Conservation (phyloP, 2,329 filamentous ascomycete species). For the Botrytis pseudocinerea region DNA sequence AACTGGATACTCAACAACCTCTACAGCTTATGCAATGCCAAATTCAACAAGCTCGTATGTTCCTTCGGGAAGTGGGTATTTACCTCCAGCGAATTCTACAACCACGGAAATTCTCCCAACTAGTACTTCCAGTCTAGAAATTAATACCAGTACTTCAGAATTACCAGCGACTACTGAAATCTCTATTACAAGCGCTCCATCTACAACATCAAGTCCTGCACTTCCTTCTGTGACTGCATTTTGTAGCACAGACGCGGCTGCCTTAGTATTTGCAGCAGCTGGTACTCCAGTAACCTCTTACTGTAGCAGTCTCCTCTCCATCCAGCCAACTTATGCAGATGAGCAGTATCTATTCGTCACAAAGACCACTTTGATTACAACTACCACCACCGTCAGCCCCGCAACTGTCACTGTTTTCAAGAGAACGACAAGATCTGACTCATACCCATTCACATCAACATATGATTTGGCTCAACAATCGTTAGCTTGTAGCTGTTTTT, state of each 20-base stretch:
- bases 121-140: not conserved
- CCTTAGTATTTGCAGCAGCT: not conserved
- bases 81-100: not conserved
- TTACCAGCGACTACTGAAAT: not conserved
- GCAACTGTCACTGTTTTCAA: not conserved
- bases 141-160: not conserved
- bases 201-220: not conserved
- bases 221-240: not conserved
- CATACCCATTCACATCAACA: constrained; percentile 5
- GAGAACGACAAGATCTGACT: not conserved
- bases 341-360: not conserved
- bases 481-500: constrained; percentile 9
- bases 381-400: not conserved
- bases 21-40: not conserved
- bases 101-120: not conserved
- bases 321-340: not conserved
- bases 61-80: not conserved
- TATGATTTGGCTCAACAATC: constrained; percentile 10
- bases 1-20: not conserved
- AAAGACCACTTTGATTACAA: not conserved
- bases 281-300: constrained; percentile 5
- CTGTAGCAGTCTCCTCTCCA: constrained; percentile 10
- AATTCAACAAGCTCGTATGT: not conserved
- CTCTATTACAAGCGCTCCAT: not conserved
- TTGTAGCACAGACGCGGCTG: constrained; percentile 7